Evolutionary conservation across 108 stramenopile species (phyloP).

Genomic region (Asterionellopsis glacialis): DNA sequence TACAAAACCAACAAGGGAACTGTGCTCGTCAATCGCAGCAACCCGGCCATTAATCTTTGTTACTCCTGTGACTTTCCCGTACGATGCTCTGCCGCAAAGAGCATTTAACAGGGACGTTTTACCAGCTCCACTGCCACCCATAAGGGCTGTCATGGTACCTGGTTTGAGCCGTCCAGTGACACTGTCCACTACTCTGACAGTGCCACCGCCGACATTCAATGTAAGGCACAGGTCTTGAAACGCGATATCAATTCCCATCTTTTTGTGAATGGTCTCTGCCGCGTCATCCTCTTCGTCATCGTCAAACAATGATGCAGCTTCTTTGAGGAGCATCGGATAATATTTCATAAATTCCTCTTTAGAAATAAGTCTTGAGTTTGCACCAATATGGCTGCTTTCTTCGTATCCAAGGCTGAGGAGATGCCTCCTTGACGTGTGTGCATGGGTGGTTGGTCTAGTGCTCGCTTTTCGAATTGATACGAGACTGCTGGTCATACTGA

Average conservation of each 20-base stretch:
- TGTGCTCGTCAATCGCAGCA: conserved; percentile 20
- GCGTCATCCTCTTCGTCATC: conserved; percentile 2
- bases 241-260: conserved; percentile 28
- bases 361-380: too few relatives aligned
- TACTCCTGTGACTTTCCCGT: conserved; percentile 51
- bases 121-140: conserved; percentile 26
- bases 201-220: conserved; percentile 26
- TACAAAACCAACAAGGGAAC: conserved; percentile 43
- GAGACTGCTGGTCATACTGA: too few relatives aligned
- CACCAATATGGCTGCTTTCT: not conserved
- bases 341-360: conserved; percentile 29
- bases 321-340: conserved; percentile 30
- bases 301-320: conserved; percentile 7
- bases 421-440: not conserved
- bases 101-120: conserved; percentile 67
- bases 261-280: not conserved
- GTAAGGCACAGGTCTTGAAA: conserved; percentile 38
- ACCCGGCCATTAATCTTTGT: conserved; percentile 55
- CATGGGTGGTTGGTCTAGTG: too few relatives aligned
- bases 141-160: conserved; percentile 39
- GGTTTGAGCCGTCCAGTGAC: conserved; percentile 40
- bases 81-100: conserved; percentile 59
- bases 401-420: too few relatives aligned
- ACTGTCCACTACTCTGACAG: conserved; percentile 32
- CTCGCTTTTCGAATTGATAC: too few relatives aligned